Conservation (phyloP, 129 eudicot genomes). For the Flaveria ramosissima region DNA sequence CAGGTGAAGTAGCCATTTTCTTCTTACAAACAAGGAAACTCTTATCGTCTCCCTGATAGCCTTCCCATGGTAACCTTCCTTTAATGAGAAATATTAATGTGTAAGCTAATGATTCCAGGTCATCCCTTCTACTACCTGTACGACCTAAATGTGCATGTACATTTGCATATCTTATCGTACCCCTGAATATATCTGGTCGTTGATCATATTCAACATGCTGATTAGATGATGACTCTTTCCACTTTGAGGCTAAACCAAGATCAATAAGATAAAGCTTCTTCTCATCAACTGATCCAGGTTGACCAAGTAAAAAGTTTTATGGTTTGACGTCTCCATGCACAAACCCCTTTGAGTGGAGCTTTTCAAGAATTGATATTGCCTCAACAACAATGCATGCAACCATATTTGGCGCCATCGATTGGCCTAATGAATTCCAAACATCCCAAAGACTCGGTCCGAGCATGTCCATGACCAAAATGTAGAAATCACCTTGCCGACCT, state of each 20-base stretch:
- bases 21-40: constrained; percentile 58
- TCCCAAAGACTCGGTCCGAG: too few relatives aligned
- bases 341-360: constrained; percentile 94
- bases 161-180: constrained; percentile 95
- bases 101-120: constrained; percentile 45
- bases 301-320: constrained; percentile 92
- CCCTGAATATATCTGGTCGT: constrained; percentile 96
- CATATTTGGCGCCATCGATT: constrained; percentile 77
- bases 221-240: constrained; percentile 75
- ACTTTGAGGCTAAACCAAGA: constrained; percentile 88
- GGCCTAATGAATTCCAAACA: too few relatives aligned
- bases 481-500: too few relatives aligned
- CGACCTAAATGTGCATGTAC: constrained; percentile 99
- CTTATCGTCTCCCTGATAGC: constrained; percentile 53
- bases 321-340: constrained; percentile 97
- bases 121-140: fast-evolving
- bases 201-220: constrained; percentile 46
- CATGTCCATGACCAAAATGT: too few relatives aligned
- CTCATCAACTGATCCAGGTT: constrained; percentile 85
- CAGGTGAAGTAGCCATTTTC: constrained; percentile 62
- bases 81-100: constrained; percentile 83
- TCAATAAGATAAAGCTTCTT: constrained; percentile 78
- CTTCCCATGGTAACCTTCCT: constrained; percentile 88
- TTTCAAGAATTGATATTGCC: constrained; percentile 94
- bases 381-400: constrained; percentile 95